phyloP scores from a whole-genome alignment of 805 yeast genomes.

The Saccharomycopsis oosterbeekiorum region DNA sequence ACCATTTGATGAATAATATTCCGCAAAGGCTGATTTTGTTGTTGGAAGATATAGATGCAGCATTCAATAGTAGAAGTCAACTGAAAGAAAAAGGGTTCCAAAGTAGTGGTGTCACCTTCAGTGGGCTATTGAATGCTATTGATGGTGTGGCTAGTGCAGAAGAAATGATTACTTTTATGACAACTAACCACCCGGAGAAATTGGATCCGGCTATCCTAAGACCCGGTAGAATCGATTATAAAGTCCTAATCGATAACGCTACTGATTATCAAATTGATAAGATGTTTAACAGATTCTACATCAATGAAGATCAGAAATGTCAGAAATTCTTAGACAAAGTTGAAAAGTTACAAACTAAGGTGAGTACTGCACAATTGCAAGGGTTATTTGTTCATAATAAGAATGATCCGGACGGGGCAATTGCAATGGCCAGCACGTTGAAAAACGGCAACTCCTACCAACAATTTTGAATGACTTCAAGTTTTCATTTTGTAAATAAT shows the following conservation, averaged over 20 bases:
- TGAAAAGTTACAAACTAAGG: constrained; percentile 38
- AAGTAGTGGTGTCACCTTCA: constrained; percentile 80
- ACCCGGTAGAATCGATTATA: constrained; percentile 90
- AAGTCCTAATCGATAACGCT: constrained; percentile 81
- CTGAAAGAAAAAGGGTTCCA: constrained; percentile 65
- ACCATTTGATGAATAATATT: constrained; percentile 91
- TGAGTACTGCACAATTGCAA: constrained; percentile 91
- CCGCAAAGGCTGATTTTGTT: constrained; percentile 81
- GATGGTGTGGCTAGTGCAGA: constrained; percentile 98
- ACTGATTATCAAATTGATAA: constrained; percentile 63
- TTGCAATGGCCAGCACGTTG: constrained; percentile 1
- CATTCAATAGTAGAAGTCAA: constrained; percentile 76
- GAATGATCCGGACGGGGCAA: constrained; percentile 66
- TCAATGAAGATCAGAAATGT: constrained; percentile 42
- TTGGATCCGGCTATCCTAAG: constrained; percentile 88
- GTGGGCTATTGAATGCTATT: constrained; percentile 85
- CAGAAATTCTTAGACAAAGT: constrained; percentile 37
- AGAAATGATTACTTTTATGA: constrained; percentile 94
- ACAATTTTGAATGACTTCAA: not conserved
- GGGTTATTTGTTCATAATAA: constrained; percentile 92
- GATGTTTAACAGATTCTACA: constrained; percentile 87
- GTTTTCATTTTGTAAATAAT: not conserved
- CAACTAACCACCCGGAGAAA: constrained; percentile 93
- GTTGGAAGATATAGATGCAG: constrained; percentile 93
- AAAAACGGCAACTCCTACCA: not conserved